phyloP scores from a whole-genome alignment of 179 eudicot species.

The Amaranthus tricolor region DNA sequence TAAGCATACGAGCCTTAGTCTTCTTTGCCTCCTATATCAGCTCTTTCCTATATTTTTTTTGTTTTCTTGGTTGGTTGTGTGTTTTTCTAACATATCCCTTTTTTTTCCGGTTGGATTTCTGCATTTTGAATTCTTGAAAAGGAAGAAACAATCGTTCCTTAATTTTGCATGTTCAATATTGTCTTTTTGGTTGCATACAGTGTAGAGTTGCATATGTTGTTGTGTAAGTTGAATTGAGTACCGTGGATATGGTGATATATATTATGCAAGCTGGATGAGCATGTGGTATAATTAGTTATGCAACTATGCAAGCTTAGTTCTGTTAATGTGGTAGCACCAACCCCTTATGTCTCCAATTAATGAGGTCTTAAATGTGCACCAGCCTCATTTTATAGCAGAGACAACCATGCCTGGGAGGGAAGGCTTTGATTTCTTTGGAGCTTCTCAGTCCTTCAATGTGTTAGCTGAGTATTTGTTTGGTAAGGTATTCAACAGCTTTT shows the following conservation, averaged over 20 bases:
- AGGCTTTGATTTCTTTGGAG: slow-evolving; percentile 85
- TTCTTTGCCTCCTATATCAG: neutral
- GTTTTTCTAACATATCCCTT: no score
- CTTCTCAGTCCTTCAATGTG: slow-evolving; percentile 87
- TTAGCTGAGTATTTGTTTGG: slow-evolving; percentile 95
- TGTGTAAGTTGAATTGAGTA: neutral
- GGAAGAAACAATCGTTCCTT: neutral
- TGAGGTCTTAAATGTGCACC: slow-evolving; percentile 16
- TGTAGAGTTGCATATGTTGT: neutral
- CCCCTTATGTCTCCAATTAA: slow-evolving; percentile 8
- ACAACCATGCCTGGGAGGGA: slow-evolving; percentile 86
- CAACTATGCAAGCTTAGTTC: no score
- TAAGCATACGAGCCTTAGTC: neutral
- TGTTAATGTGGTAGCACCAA: neutral
- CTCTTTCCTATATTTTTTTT: neutral
- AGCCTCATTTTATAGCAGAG: slow-evolving; percentile 89
- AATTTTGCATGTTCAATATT: neutral
- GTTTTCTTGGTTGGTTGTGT: no score
- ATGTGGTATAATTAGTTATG: neutral
- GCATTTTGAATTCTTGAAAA: neutral
- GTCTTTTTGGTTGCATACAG: neutral
- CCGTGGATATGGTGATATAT: neutral
- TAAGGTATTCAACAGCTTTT: slow-evolving; percentile 59
- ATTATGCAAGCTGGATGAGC: neutral
- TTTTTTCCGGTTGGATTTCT: neutral